These are phyloP conservation scores for Papilionanthe hybrid DNA, from an alignment of 116 monocot genomes.

Conservation along the genomic window DNA sequence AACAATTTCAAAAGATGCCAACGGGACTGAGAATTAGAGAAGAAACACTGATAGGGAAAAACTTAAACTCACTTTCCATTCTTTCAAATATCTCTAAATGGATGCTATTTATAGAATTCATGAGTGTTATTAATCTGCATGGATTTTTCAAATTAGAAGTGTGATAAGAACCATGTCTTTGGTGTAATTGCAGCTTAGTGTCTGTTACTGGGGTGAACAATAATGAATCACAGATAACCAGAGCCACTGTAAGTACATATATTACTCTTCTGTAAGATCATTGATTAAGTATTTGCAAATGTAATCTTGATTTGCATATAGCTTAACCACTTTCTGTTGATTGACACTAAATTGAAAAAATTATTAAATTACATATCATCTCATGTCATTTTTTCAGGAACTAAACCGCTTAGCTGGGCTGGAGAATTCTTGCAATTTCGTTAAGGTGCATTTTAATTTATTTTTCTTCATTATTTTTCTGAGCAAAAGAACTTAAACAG, in stretches of 20 bases:
- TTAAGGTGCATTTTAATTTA: slow-evolving; percentile 39
- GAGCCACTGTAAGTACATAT: slow-evolving; percentile 31
- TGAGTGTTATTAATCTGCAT: too few species aligned
- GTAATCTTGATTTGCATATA: too few species aligned
- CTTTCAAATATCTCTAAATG: too few species aligned
- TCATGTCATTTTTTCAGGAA: slow-evolving; percentile 42
- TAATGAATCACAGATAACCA: slow-evolving; percentile 50
- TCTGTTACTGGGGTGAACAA: slow-evolving; percentile 57
- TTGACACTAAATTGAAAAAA: not conserved
- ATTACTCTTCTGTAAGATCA: too few species aligned
- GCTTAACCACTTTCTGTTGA: too few species aligned
- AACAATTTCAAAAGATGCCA: too few species aligned
- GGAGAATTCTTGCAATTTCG: slow-evolving; percentile 56
- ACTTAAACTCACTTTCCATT: too few species aligned
- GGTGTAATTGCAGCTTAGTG: slow-evolving; percentile 32
- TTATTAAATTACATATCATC: not conserved
- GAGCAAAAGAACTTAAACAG: not conserved
- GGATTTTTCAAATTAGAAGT: not conserved
- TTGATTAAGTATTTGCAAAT: too few species aligned
- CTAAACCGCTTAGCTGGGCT: slow-evolving; percentile 62
- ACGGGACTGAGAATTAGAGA: too few species aligned
- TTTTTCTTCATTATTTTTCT: not conserved
- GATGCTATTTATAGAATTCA: too few species aligned
- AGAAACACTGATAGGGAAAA: too few species aligned
- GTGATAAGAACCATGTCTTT: not conserved